A percentile compares a stretch with the other conserved stretches of the same genome.
phyloP scores from a whole-genome alignment of 164 flowering plant species.

The Magnolia kwangsiensis region DNA sequence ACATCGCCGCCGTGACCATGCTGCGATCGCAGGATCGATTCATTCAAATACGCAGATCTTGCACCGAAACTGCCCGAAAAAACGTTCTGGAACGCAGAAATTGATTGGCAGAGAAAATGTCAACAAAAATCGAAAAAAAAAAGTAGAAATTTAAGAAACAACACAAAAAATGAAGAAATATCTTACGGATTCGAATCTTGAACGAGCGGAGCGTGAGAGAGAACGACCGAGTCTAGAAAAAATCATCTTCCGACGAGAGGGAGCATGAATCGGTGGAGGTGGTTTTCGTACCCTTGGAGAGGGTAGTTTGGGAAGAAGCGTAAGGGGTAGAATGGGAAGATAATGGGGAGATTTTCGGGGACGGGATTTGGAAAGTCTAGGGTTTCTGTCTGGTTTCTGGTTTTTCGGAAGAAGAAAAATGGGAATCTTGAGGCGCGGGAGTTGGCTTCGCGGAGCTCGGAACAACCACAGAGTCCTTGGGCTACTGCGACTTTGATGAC shows the following conservation, averaged over 20 bases:
- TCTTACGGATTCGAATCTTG: slow-evolving; percentile 24
- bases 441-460: background rate
- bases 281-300: background rate
- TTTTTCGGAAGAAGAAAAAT: background rate
- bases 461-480: background rate
- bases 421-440: background rate
- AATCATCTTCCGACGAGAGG: slow-evolving; percentile 24
- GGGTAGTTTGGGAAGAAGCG: background rate
- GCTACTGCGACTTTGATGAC: too few relatives aligned
- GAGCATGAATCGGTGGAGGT: slow-evolving; percentile 16
- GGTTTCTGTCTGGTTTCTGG: background rate
- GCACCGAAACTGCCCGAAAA: slow-evolving; percentile 26
- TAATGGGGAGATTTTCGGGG: background rate
- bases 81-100: slow-evolving; percentile 11
- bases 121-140: slow-evolving; percentile 3
- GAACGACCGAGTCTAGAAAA: slow-evolving; percentile 43
- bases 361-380: background rate
- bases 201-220: slow-evolving; percentile 31
- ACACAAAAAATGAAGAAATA: background rate
- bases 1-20: slow-evolving; percentile 17
- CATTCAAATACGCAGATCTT: slow-evolving; percentile 26
- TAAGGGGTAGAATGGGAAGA: background rate
- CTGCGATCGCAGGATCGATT: slow-evolving; percentile 9
- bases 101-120: background rate
- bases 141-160: background rate